phyloP scores from a whole-genome alignment of 257 asterid species.

The Ligustrum vulgare region DNA sequence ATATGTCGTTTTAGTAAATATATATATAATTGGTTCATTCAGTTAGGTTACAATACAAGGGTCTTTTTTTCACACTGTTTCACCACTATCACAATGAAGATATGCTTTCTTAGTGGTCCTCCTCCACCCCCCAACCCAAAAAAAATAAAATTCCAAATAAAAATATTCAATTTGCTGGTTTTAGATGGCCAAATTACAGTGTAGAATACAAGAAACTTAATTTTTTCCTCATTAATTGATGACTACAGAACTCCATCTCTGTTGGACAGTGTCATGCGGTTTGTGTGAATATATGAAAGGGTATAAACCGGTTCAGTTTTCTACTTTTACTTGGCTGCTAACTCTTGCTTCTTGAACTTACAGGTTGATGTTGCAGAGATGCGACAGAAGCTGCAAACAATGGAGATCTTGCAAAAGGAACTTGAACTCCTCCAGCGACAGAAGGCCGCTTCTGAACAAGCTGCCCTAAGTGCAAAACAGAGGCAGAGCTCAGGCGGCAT shows the following conservation, averaged over 20 bases:
- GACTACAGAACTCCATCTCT: neutral
- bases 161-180: neutral
- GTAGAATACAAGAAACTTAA: neutral
- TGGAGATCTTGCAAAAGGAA: conserved; percentile 85
- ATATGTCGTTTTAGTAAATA: neutral
- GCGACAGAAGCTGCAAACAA: conserved; percentile 83
- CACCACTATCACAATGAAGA: neutral
- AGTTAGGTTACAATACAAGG: neutral
- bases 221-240: neutral
- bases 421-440: conserved; percentile 92
- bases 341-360: conserved; percentile 22
- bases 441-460: conserved; percentile 96
- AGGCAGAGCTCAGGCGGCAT: conserved; percentile 88
- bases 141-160: neutral
- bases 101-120: neutral
- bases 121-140: neutral
- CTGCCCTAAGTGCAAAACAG: conserved; percentile 65
- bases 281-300: neutral
- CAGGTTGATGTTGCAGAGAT: conserved; percentile 98
- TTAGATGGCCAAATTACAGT: neutral
- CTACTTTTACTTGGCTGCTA: conserved; percentile 6
- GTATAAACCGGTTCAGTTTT: neutral
- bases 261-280: neutral
- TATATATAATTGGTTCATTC: neutral
- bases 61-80: neutral